phyloP scores from a whole-genome alignment of 129 eudicot genomes.

The Deinandra increscens region DNA sequence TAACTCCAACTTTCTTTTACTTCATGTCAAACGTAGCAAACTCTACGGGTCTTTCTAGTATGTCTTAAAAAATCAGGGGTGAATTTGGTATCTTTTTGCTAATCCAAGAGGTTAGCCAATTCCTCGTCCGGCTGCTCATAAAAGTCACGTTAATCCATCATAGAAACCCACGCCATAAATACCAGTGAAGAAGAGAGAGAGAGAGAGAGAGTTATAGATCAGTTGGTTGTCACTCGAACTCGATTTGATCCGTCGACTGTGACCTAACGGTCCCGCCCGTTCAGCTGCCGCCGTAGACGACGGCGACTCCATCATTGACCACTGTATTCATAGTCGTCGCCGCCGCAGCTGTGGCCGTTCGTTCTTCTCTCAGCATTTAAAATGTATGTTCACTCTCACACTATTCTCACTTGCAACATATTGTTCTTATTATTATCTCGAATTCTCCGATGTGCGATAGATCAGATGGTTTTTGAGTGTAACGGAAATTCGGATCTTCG shows the following conservation, averaged over 20 bases:
- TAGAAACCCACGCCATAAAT: conserved; percentile 19
- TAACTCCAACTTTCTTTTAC: too few relatives aligned
- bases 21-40: not conserved
- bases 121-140: conserved; percentile 12
- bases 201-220: not conserved
- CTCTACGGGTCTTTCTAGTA: not conserved
- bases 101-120: not conserved
- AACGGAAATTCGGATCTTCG: conserved; percentile 17
- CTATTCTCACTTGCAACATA: not conserved
- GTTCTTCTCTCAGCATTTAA: not conserved
- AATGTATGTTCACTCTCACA: conserved; percentile 26
- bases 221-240: conserved; percentile 14
- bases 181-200: not conserved
- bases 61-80: conserved; percentile 1
- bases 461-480: conserved; percentile 15
- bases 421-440: not conserved
- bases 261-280: conserved; percentile 12
- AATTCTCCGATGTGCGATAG: conserved; percentile 5
- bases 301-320: conserved; percentile 21
- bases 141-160: conserved; percentile 7
- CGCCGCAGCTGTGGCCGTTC: conserved; percentile 17
- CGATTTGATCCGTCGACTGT: conserved; percentile 19
- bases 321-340: conserved; percentile 15
- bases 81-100: not conserved
- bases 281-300: conserved; percentile 16